These are phyloP conservation scores for Salvia splendens DNA, from an alignment of 257 asterid species.

Conservation along the genomic window DNA sequence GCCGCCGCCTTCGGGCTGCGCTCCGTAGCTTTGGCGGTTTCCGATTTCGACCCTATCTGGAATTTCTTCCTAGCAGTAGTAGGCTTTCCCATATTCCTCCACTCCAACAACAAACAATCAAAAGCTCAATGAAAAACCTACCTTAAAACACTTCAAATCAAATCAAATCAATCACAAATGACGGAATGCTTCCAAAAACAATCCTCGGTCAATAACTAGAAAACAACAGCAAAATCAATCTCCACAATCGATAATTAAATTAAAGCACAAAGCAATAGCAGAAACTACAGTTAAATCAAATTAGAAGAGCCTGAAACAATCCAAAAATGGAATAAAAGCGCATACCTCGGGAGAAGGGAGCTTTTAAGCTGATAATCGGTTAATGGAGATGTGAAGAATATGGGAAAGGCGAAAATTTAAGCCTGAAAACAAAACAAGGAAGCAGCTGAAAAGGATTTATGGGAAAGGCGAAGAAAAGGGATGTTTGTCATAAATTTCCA, in stretches of 20 bases:
- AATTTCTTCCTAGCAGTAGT: constrained; percentile 67
- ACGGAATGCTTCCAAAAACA: neutral
- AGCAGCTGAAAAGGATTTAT: constrained; percentile 29
- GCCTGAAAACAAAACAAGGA: constrained; percentile 6
- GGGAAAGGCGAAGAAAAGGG: constrained; percentile 29
- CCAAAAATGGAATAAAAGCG: neutral
- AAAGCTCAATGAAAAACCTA: constrained; percentile 24
- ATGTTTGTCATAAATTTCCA: constrained; percentile 33
- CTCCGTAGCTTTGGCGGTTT: constrained; percentile 46
- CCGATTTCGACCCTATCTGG: constrained; percentile 47
- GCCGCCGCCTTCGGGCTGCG: constrained; percentile 69
- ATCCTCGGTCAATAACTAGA: neutral
- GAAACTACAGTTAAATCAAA: neutral
- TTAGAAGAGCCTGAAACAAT: no score
- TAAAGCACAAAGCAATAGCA: neutral
- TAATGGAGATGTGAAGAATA: neutral
- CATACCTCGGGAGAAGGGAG: constrained; percentile 40
- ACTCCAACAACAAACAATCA: constrained; percentile 28
- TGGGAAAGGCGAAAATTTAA: neutral
- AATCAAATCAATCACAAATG: constrained; percentile 14
- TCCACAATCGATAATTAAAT: neutral
- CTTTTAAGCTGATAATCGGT: neutral
- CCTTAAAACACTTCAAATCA: constrained; percentile 24
- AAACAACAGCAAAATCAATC: neutral
- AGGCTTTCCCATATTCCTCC: constrained; percentile 77